phyloP scores from a whole-genome alignment of 139 green algal species.

The Chlorella vulgaris region DNA sequence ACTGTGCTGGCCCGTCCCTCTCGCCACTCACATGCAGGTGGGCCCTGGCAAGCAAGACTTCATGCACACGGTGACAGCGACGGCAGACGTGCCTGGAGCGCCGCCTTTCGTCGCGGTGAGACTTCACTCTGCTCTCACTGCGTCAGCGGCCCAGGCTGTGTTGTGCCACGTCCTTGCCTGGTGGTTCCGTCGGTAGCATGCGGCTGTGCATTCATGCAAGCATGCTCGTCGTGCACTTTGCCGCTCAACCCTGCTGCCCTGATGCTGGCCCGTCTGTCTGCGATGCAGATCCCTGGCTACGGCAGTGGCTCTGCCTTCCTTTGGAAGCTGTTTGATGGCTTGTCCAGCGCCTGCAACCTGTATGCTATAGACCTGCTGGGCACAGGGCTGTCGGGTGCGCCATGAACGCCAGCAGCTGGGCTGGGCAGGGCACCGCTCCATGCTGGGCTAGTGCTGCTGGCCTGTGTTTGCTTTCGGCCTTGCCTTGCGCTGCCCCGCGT shows the following conservation, averaged over 20 bases:
- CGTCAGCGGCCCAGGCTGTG: too few species aligned
- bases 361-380: slow-evolving; percentile 84
- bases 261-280: not conserved
- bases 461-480: not conserved
- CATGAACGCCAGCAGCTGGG: not conserved
- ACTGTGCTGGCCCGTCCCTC: not conserved
- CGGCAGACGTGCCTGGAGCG: not conserved
- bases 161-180: too few species aligned
- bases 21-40: slow-evolving; percentile 11
- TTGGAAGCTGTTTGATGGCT: slow-evolving; percentile 19
- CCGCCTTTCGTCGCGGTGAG: slow-evolving; percentile 62
- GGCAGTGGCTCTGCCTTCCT: slow-evolving; percentile 9
- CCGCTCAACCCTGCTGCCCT: too few species aligned
- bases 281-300: slow-evolving; percentile 3
- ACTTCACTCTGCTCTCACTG: not conserved
- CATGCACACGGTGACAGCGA: slow-evolving; percentile 70
- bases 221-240: too few species aligned
- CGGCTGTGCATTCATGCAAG: too few species aligned
- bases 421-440: not conserved
- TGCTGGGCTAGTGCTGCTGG: not conserved
- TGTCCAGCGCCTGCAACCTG: slow-evolving; percentile 60
- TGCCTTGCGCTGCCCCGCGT: not conserved
- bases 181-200: slow-evolving; percentile 72
- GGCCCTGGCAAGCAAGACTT: slow-evolving; percentile 59
- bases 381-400: slow-evolving; percentile 76